Percentiles rank a stretch among this genome's conserved stretches.
These are phyloP conservation scores for Polychytrium aggregatum DNA, from an alignment of 192 early-diverging fungal species.

Conservation along the genomic window DNA sequence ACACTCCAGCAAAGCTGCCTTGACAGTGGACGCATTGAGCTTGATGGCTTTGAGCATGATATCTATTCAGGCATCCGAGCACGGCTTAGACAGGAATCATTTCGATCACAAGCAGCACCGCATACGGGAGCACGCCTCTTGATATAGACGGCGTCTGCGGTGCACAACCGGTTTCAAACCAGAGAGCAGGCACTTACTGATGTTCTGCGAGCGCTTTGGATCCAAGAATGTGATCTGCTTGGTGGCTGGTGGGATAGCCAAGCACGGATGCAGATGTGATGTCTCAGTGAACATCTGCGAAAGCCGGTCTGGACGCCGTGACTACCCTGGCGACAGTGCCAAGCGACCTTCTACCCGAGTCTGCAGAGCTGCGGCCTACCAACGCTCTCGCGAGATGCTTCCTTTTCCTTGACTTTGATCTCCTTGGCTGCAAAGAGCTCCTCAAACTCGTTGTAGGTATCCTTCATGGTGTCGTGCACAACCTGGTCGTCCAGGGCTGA, in stretches of 20 bases:
- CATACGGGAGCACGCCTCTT: too few species aligned
- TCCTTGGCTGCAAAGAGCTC: slow-evolving; percentile 38
- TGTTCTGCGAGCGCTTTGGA: slow-evolving; percentile 29
- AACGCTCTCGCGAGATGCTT: background rate
- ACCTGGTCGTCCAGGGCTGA: slow-evolving; percentile 27
- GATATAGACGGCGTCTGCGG: too few species aligned
- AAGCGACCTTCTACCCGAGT: too few species aligned
- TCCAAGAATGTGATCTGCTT: slow-evolving; percentile 40
- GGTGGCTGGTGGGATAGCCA: background rate
- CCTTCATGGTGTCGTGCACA: slow-evolving; percentile 22
- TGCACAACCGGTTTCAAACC: too few species aligned
- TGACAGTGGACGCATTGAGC: slow-evolving; percentile 22
- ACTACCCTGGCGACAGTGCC: too few species aligned
- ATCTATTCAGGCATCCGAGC: slow-evolving; percentile 8
- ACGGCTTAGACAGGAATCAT: background rate
- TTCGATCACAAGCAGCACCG: too few species aligned
- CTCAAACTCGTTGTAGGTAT: slow-evolving; percentile 35
- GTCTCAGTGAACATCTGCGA: too few species aligned
- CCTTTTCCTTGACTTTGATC: slow-evolving; percentile 11
- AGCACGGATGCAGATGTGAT: too few species aligned
- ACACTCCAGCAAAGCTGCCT: slow-evolving; percentile 18
- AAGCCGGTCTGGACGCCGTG: too few species aligned
- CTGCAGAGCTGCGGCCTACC: background rate
- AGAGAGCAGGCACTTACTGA: slow-evolving; percentile 11
- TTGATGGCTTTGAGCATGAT: slow-evolving; percentile 39